These are phyloP conservation scores for Hanseniaspora pseudoguilliermondii DNA, from an alignment of 805 yeast genomes.

Conservation along the genomic window DNA sequence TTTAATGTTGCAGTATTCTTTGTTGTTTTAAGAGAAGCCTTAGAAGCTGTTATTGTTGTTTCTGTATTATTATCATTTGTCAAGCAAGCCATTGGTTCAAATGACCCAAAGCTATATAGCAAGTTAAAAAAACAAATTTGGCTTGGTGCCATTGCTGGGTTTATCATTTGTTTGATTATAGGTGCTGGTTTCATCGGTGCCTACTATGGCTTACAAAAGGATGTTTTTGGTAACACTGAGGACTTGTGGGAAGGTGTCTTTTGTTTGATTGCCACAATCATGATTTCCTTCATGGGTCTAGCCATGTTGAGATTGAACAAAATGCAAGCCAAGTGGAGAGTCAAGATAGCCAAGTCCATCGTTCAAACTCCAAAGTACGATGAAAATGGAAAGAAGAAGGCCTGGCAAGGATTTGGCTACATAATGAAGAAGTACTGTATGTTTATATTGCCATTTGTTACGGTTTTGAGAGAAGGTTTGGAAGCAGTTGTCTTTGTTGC, in stretches of 20 bases:
- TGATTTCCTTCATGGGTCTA: conserved; percentile 89
- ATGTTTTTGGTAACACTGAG: conserved; percentile 77
- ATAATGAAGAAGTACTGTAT: conserved; percentile 64
- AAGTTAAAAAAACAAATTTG: conserved; percentile 69
- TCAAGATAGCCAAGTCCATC: conserved; percentile 79
- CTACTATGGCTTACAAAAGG: conserved; percentile 65
- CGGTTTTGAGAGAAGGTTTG: conserved; percentile 90
- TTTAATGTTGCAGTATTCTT: conserved; percentile 55
- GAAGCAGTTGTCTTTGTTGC: conserved; percentile 95
- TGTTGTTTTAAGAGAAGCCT: conserved; percentile 82
- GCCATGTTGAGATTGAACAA: conserved; percentile 92
- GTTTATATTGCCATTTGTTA: conserved; percentile 81
- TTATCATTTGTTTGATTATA: conserved; percentile 62
- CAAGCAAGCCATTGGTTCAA: conserved; percentile 64
- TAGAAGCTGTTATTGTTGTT: conserved; percentile 84
- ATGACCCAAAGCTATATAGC: conserved; percentile 44
- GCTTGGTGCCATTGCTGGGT: conserved; percentile 65
- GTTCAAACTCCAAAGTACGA: conserved; percentile 42
- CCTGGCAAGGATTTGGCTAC: conserved; percentile 30
- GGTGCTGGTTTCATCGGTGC: conserved; percentile 95
- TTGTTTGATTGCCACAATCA: conserved; percentile 74
- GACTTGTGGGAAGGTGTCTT: conserved; percentile 96
- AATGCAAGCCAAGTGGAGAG: conserved; percentile 95
- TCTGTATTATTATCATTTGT: conserved; percentile 85
- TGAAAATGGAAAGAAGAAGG: conserved; percentile 32